Evolutionary conservation across 192 early-diverging fungal genomes (phyloP).

Genomic region (Anaeromyces robustus): DNA sequence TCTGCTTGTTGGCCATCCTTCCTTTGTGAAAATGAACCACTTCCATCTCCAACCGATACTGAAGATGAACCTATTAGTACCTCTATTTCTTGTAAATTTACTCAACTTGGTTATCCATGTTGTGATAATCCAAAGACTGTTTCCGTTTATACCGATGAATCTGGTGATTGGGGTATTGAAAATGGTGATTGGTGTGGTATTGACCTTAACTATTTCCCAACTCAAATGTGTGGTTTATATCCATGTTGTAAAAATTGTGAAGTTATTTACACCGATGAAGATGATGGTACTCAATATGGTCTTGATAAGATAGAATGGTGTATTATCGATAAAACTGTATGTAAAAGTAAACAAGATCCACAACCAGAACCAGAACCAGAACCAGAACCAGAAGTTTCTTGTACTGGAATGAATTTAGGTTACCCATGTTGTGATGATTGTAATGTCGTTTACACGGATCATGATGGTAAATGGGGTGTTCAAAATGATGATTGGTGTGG

Average conservation of each 20-base stretch:
- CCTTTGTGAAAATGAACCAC: neutral
- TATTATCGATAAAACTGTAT: too few species aligned
- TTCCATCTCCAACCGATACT: neutral
- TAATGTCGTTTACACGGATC: neutral
- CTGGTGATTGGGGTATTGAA: neutral
- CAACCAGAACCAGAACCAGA: neutral
- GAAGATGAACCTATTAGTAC: neutral
- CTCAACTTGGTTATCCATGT: neutral
- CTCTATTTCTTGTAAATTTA: neutral
- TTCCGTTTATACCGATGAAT: neutral
- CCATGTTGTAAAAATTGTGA: too few species aligned
- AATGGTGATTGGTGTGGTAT: neutral
- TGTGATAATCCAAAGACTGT: neutral
- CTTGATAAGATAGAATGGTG: neutral
- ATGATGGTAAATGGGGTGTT: neutral
- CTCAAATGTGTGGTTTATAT: too few species aligned
- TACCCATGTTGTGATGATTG: neutral
- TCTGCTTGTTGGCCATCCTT: neutral
- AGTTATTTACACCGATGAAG: neutral
- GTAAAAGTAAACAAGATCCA: neutral
- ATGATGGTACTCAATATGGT: neutral
- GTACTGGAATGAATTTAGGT: neutral
- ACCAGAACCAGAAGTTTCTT: neutral
- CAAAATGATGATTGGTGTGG: neutral
- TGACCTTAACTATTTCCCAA: too few species aligned